Base-by-base conservation (phyloP, 495 filamentous ascomycete species). In the Aspergillus bridgeri region DNA sequence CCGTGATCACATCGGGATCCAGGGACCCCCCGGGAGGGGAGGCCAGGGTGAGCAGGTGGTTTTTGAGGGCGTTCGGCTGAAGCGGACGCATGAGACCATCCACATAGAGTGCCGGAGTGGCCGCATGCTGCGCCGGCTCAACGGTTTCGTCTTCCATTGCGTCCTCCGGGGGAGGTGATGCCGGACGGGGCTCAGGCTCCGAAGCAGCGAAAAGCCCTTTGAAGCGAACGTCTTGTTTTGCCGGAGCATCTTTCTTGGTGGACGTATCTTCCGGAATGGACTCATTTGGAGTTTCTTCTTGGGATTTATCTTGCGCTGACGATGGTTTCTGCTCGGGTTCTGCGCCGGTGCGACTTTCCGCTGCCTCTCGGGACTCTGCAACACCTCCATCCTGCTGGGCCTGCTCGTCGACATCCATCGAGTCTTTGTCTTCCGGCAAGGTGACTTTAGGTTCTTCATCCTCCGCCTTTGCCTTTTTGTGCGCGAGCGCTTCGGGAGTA, bases 1-100 rank as follows among this genome's bases (percentile, higher is more conserved):
- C 74, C 15, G 79, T 66, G 8, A 97, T 74, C 13, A 83, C 69
- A 20, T 79, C 75, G 1, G 77, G 61, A 44, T 87, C 77, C 3
- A 76, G 69, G 9, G 76, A 65, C 38, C 68, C 53, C 29, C 76
- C 79, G 5, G 83, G 79, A 2, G 86, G 71, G 2, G 87, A 76
- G 15, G 89, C 90, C 38, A 96, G 79, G 17, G 76, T 69, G 24
- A 82, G 58, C 21, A 98, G 74, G 64, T 96, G 86, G 0, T 80
- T 78, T 54, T 81, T 81, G 6, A 98, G 79, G 1, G 73, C 67
- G 5, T 65, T 65, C 2, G 82, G 81, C 59, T 88, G 88, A 8
- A 98, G 78, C 17, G 94, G 94, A 44, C 94, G 84, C 86, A 95
- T 92, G 47, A 98, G 82, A 62, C 96, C 85, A 63, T 88, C 87